These are phyloP conservation scores for Marsdenia floribunda DNA, from an alignment of 257 asterid species.

Conservation along the genomic window DNA sequence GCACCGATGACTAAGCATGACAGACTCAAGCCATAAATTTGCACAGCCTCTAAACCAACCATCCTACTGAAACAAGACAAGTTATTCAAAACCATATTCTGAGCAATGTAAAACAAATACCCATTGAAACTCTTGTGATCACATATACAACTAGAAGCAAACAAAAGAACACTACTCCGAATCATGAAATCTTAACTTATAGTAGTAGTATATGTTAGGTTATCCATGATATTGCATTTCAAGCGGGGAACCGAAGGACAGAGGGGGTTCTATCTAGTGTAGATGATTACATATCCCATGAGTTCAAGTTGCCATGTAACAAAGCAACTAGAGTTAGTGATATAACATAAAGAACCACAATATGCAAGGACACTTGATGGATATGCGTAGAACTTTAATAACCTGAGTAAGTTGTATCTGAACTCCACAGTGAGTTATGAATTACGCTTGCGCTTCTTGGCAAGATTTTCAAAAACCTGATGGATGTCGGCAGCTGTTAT, in stretches of 20 bases:
- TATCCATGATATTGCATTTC: neutral
- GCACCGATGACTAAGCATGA: neutral
- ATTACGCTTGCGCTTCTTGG: constrained; percentile 58
- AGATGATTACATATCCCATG: neutral
- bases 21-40: neutral
- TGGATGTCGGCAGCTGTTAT: constrained; percentile 65
- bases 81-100: neutral
- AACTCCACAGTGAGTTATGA: constrained; percentile 25
- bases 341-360: neutral
- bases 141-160: neutral
- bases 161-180: neutral
- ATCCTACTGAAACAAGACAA: neutral
- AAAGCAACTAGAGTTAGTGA: constrained; percentile 4
- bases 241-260: neutral
- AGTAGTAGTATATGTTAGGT: neutral
- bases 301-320: neutral
- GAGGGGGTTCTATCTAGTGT: neutral
- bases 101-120: neutral
- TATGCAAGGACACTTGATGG: neutral
- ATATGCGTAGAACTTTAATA: neutral
- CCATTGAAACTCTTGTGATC: neutral
- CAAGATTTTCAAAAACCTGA: constrained; percentile 69
- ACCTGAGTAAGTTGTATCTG: neutral
- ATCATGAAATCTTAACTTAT: neutral
- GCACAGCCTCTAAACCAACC: neutral